Percentiles rank a stretch among this genome's conserved stretches.
These are phyloP conservation scores for Sorghum bicolor DNA, from an alignment of 176 grass and related monocot species.

Conservation along the genomic window DNA sequence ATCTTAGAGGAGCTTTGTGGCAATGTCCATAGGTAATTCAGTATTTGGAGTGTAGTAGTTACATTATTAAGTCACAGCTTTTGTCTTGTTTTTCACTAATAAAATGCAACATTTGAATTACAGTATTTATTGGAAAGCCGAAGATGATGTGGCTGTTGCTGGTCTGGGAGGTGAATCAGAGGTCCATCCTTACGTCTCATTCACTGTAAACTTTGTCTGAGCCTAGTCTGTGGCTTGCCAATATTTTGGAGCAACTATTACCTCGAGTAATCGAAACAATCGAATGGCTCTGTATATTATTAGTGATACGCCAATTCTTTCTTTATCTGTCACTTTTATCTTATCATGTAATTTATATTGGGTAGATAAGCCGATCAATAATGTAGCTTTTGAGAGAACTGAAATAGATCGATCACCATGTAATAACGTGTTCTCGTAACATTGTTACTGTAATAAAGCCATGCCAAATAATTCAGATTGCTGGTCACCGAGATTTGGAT, in stretches of 20 bases:
- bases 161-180: slow-evolving; percentile 83
- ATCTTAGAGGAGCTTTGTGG: slow-evolving; percentile 73
- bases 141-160: slow-evolving; percentile 61
- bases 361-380: slow-evolving; percentile 38
- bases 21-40: slow-evolving; percentile 69
- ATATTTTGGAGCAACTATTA: slow-evolving; percentile 12
- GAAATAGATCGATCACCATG: background rate
- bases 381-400: slow-evolving; percentile 33
- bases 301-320: slow-evolving; percentile 33
- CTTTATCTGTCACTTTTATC: slow-evolving; percentile 12
- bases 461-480: background rate
- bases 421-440: background rate
- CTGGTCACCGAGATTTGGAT: background rate
- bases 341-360: slow-evolving; percentile 31
- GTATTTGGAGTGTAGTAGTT: background rate
- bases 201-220: slow-evolving; percentile 88
- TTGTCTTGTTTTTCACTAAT: background rate
- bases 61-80: background rate
- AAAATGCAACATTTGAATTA: slow-evolving; percentile 15
- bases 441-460: background rate
- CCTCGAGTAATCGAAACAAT: slow-evolving; percentile 19
- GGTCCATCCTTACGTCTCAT: slow-evolving; percentile 85
- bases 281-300: slow-evolving; percentile 45
- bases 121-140: slow-evolving; percentile 90
- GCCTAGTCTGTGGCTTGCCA: background rate